Percentiles rank a stretch among this genome's conserved stretches.
phyloP scores from a whole-genome alignment of 495 filamentous ascomycete genomes.

The Penicillium odoratum region DNA sequence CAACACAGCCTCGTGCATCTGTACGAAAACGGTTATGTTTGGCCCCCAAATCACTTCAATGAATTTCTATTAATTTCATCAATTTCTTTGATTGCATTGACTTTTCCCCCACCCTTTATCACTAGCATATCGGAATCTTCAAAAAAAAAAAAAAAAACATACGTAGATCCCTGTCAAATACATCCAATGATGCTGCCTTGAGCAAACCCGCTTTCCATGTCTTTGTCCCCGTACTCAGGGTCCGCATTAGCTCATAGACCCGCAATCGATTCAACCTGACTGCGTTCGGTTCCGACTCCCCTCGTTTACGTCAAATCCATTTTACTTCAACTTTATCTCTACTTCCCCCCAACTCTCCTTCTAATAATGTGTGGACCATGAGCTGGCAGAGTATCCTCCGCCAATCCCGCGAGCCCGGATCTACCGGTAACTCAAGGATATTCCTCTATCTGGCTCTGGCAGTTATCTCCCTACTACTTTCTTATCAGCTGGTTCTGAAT shows the following conservation, averaged over 20 bases:
- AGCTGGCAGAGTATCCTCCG: slow-evolving; percentile 8
- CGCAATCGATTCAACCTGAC: background rate
- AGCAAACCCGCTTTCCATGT: too few species aligned
- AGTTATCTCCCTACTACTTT: slow-evolving; percentile 18
- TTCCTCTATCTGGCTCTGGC: slow-evolving; percentile 22
- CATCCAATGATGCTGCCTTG: background rate
- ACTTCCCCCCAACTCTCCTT: background rate
- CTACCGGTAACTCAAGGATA: slow-evolving; percentile 10
- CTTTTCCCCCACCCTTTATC: too few species aligned
- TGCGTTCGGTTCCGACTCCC: background rate
- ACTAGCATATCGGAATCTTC: background rate
- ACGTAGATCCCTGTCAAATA: background rate
- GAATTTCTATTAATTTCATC: too few species aligned
- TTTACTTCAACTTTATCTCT: background rate
- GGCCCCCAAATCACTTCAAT: too few species aligned
- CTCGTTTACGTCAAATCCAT: background rate
- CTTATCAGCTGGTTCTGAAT: slow-evolving; percentile 27
- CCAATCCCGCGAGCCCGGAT: slow-evolving; percentile 5
- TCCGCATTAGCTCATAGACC: background rate
- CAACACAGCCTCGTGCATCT: background rate
- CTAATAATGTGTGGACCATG: slow-evolving; percentile 8
- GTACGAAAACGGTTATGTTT: too few species aligned
- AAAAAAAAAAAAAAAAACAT: background rate
- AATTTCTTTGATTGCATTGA: too few species aligned
- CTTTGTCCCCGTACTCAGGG: background rate